These are phyloP conservation scores for Alternaria triticimaculans DNA, from an alignment of 2,329 filamentous ascomycete species.

Conservation along the genomic window DNA sequence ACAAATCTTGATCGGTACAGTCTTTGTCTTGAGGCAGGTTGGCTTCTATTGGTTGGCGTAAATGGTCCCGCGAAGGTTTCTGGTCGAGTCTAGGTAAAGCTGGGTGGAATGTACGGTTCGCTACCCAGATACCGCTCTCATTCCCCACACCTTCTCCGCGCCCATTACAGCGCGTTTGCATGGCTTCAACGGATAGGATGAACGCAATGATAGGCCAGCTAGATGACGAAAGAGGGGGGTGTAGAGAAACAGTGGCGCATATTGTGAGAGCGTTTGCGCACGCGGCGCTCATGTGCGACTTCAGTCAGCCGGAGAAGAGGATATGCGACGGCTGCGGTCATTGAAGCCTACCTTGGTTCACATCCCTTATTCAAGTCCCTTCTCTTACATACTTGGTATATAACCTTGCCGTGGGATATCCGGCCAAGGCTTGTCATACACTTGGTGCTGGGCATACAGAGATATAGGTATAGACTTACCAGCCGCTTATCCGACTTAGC, in stretches of 20 bases:
- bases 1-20: background rate
- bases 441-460: background rate
- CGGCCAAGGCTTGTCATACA: background rate
- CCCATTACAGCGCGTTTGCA: background rate
- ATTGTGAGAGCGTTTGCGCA: constrained; percentile 10
- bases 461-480: background rate
- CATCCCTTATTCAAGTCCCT: background rate
- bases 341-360: background rate
- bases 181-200: background rate
- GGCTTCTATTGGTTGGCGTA: background rate
- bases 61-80: background rate
- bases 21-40: background rate
- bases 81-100: background rate
- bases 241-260: constrained; percentile 14
- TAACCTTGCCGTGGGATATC: background rate
- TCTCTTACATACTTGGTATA: background rate
- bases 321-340: background rate
- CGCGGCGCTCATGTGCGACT: constrained; percentile 7
- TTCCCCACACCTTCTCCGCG: background rate
- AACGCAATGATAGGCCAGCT: background rate
- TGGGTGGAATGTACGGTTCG: background rate
- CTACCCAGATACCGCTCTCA: background rate
- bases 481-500: background rate
- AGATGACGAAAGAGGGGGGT: background rate
- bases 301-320: constrained; percentile 15